Percentiles rank a stretch among this genome's conserved stretches.
Conservation (phyloP, 495 filamentous ascomycete species). For the Chaetomium tenue region DNA sequence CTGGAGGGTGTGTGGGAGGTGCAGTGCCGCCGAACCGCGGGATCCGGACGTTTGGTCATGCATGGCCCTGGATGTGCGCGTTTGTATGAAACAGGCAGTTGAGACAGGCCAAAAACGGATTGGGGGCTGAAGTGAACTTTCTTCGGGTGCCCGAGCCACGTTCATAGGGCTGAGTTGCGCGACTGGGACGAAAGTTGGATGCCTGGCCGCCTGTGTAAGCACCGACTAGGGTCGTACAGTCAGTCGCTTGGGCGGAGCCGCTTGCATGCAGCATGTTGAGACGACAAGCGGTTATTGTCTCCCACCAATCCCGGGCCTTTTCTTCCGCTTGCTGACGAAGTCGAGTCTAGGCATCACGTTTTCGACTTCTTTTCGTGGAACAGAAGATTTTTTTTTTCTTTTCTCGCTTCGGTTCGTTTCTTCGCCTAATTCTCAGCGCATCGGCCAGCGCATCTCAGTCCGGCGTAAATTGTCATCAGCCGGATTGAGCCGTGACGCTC, state of each 20-base stretch:
- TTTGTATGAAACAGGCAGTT: constrained; percentile 14
- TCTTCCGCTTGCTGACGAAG: constrained; percentile 22
- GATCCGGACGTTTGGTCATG: constrained; percentile 17
- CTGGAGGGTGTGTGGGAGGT: constrained; percentile 9
- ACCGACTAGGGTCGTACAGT: constrained; percentile 15
- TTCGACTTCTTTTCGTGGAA: constrained; percentile 6
- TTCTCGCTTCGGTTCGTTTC: neutral
- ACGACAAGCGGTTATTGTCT: neutral
- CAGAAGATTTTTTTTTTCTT: neutral
- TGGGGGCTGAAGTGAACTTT: constrained; percentile 17
- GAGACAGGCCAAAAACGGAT: constrained; percentile 9
- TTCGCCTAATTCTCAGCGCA: neutral
- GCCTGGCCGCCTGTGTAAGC: constrained; percentile 27
- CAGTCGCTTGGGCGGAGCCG: constrained; percentile 20
- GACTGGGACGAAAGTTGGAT: constrained; percentile 9
- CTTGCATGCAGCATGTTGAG: constrained; percentile 21
- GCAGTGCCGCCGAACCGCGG: constrained; percentile 14
- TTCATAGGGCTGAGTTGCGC: constrained; percentile 25
- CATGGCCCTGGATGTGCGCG: constrained; percentile 3
- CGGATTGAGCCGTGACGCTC: constrained; percentile 19
- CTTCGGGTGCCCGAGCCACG: constrained; percentile 4
- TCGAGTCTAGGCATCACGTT: constrained; percentile 13
- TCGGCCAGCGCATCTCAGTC: neutral
- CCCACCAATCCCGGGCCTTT: constrained; percentile 5
- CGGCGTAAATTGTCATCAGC: constrained; percentile 10